phyloP scores from a whole-genome alignment of 106 monocot species.

The Dioscorea zingiberensis region DNA sequence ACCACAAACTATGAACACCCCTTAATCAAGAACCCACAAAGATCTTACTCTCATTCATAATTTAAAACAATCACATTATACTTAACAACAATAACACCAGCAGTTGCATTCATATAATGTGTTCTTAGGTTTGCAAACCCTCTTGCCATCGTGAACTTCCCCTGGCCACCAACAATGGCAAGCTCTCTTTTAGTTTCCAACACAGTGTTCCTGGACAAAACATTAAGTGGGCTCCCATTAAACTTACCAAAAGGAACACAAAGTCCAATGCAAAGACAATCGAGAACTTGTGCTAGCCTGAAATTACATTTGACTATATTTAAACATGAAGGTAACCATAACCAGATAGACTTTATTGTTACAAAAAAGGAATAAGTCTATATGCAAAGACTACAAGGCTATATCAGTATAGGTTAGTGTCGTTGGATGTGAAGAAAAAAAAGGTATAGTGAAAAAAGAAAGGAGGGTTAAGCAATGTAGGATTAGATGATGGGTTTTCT shows the following conservation, averaged over 20 bases:
- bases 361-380: too few relatives aligned
- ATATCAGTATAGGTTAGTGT: too few relatives aligned
- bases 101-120: neutral
- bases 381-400: too few relatives aligned
- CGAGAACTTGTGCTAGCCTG: slow-evolving; percentile 2
- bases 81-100: slow-evolving; percentile 3
- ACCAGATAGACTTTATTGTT: too few relatives aligned
- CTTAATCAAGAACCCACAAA: too few relatives aligned
- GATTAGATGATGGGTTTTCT: too few relatives aligned
- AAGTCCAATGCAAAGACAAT: slow-evolving; percentile 10
- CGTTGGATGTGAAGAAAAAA: too few relatives aligned
- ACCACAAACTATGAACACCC: too few relatives aligned
- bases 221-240: slow-evolving; percentile 19
- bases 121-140: slow-evolving; percentile 15
- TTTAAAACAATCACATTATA: slow-evolving; percentile 15
- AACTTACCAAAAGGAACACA: slow-evolving; percentile 17
- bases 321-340: too few relatives aligned
- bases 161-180: slow-evolving; percentile 19
- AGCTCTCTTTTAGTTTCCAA: slow-evolving; percentile 4
- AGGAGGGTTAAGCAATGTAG: too few relatives aligned
- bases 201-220: slow-evolving; percentile 15
- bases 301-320: too few relatives aligned
- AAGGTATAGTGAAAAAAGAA: too few relatives aligned
- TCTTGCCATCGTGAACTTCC: slow-evolving; percentile 12
- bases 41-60: slow-evolving; percentile 4